Evolutionary conservation across 2,329 filamentous ascomycete species (phyloP), one percentile per base, ranked within the genome.

Genomic region (Pseudogymnoascus sp.): DNA sequence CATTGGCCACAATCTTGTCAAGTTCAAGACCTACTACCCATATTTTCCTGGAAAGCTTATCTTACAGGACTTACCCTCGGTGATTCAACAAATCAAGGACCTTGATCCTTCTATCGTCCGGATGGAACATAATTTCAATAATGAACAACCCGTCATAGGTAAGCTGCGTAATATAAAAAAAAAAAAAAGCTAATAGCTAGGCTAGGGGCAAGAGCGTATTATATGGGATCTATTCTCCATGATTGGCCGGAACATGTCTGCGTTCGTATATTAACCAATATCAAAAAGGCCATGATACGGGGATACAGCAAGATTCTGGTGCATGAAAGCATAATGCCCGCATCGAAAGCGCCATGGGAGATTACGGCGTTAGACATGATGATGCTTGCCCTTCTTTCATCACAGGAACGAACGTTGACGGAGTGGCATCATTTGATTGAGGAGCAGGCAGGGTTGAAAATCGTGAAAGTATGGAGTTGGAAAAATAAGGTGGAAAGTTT

Each of bases 341-440:
- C 70, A 6, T 66, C 62, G 4, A 67, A 67, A 4, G 67, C 71
- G 0, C 62, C 67, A 2, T 69, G 68, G 62, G 68, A 71, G 32
- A 67, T 67, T 0, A 73, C 71, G 1, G 65, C 66, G 11, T 64
- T 76, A 30, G 76, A 78, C 64, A 65, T 75, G 58, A 70, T 73
- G 38, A 76, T 78, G 74, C 74, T 77, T 71, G 64, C 64, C 11
- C 64, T 71, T 5, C 66, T 73, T 54, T 70, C 70, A 2, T 70
- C 71, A 1, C 67, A 69, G 59, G 75, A 78, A 65, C 68, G 75
- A 20, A 76, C 72, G 1, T 72, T 75, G 62, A 65, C 60, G n/a
- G 71, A 77, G 57, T 78, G 74, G 72, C 67, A 64, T 30, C 60
- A 63, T 14, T 41, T 76, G 60, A 54, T 74, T 1, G 69, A 70